Base-by-base conservation (phyloP, 2,329 filamentous ascomycete genomes). In the Zymoseptoria brevis region DNA sequence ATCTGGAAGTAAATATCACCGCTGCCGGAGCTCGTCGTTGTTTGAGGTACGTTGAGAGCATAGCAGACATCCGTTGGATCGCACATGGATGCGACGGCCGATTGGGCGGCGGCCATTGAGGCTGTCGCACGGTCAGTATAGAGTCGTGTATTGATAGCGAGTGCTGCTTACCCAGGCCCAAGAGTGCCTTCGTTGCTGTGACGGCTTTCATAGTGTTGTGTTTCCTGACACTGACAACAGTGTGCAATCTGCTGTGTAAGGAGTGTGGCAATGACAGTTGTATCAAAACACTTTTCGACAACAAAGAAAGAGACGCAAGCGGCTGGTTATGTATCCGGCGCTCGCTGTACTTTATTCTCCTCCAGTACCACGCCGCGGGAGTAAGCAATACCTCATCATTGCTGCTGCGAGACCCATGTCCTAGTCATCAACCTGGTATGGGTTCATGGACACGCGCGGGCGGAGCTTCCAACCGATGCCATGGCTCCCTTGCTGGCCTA, bases 1-100 rank as follows among this genome's bases (percentile, higher is more conserved):
- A 86, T 75, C 60, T 83, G 81, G 66, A 85, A 80, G 71, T 78
- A 85, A 56, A 86, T 80, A 60, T 83, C 80, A 21, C 83, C 81
- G 35, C 66, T 74, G 11, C 78, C 79, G 19, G 76, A 78, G 2
- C 74, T 76, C 1, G 78, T 78, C 4, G 82, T 83, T 26, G 72
- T 69, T 22, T 77, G 69, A 2, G 83, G 82, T 6, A 86, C 77
- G 67, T 82, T 83, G 62, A 85, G 73, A 8, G 74, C 73, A 67
- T 78, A 84, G 71, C 75, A 77, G 19, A 79, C 68, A 30, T 74
- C 62, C 6, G 60, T 61, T 8, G 63, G 56, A 8, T 65, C 62
- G 50, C 67, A 68, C 7, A 54, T 65, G 22, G 41, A 62, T 19
- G 62, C 63, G n/a, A 61, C 50, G 35, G 35, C 5, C 9, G 60